Evolutionary conservation across 2,329 filamentous ascomycete species (phyloP).

Genomic region (Verticillium klebahnii): DNA sequence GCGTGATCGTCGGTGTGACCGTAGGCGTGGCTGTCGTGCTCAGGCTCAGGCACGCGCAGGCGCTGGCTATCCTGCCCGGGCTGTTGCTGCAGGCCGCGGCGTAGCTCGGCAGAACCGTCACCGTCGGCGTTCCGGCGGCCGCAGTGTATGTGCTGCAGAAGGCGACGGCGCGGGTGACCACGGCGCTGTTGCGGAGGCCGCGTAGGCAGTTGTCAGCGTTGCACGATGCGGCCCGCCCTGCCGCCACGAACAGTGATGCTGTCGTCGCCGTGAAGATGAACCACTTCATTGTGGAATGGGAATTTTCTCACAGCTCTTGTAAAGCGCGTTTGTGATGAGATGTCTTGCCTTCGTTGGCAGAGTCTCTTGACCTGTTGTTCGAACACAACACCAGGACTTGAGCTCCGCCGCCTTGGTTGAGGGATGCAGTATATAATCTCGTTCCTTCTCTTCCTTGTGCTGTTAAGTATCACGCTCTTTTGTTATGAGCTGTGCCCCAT

Average conservation of each 20-base stretch:
- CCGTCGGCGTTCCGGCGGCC: too few relatives aligned
- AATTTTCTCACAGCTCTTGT: too few relatives aligned
- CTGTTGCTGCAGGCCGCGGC: background rate
- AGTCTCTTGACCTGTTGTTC: background rate
- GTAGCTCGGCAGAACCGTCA: conserved; percentile 4
- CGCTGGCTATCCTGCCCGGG: background rate
- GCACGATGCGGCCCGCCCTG: background rate
- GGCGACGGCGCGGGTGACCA: background rate
- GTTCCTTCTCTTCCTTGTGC: background rate
- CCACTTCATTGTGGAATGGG: background rate
- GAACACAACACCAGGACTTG: background rate
- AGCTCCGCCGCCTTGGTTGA: background rate
- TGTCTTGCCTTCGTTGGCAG: background rate
- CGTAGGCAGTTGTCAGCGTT: conserved; percentile 12
- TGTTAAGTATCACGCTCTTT: background rate
- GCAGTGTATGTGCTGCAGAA: background rate
- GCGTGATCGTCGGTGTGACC: background rate
- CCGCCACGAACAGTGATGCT: background rate
- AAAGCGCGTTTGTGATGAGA: too few relatives aligned
- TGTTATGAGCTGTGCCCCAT: background rate
- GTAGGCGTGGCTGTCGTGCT: background rate
- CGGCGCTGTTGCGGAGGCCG: conserved; percentile 5
- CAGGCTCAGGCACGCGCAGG: background rate
- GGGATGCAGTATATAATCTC: background rate
- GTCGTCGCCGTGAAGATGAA: background rate